Evolutionary conservation across 805 yeast species (phyloP).

Genomic region (Zygoascus tannicola): DNA sequence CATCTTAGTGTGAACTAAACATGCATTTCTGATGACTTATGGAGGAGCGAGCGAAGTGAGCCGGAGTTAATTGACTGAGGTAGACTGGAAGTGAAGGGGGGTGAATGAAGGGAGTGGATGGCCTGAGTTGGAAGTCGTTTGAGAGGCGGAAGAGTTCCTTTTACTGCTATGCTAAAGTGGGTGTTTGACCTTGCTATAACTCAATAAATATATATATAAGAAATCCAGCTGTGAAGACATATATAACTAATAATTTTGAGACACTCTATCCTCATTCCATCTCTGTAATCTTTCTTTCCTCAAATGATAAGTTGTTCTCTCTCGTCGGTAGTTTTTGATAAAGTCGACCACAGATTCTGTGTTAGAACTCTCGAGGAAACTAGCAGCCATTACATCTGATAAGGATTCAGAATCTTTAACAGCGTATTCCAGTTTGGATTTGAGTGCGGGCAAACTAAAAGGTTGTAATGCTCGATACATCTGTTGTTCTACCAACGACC

Average conservation of each 20-base stretch:
- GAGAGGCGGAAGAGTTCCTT: too few relatives aligned
- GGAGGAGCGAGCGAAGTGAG: too few relatives aligned
- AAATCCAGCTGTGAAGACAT: too few relatives aligned
- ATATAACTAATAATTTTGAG: too few relatives aligned
- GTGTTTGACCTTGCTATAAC: too few relatives aligned
- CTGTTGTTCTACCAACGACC: constrained; percentile 30
- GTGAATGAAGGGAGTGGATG: too few relatives aligned
- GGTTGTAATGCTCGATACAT: constrained; percentile 30
- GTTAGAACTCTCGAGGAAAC: constrained; percentile 23
- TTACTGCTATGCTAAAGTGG: too few relatives aligned
- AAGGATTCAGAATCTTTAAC: constrained; percentile 28
- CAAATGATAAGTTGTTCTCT: constrained; percentile 37
- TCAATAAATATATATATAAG: too few relatives aligned
- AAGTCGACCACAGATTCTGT: constrained; percentile 31
- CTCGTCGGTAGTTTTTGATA: constrained; percentile 33
- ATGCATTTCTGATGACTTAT: too few relatives aligned
- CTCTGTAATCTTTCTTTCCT: constrained; percentile 40
- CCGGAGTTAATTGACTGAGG: too few relatives aligned
- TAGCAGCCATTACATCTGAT: constrained; percentile 28
- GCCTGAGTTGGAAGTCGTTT: too few relatives aligned
- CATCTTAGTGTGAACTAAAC: neutral
- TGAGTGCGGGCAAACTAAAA: constrained; percentile 31
- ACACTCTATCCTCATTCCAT: constrained; percentile 37
- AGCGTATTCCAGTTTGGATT: constrained; percentile 23
- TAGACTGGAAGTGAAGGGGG: too few relatives aligned